Base-by-base conservation (phyloP, 2,329 filamentous ascomycete genomes). In the Fusarium nodosum region DNA sequence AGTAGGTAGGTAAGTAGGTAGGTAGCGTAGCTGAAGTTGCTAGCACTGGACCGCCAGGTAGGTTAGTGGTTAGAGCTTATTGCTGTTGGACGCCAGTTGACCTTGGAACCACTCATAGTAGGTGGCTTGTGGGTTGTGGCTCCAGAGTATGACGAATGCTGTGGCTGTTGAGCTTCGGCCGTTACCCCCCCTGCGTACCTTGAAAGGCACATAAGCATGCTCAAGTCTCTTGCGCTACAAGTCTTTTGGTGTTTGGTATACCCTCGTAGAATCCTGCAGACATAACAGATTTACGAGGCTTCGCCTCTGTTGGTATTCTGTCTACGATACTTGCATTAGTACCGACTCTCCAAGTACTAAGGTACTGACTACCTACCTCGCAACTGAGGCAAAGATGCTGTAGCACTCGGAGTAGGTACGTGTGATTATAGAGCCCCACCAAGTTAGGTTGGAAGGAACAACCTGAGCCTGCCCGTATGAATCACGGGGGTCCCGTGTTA, bases 81-180 rank as follows among this genome's bases (percentile, higher is more conserved):
- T 53, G 60, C 57, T 67, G 53, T 63, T 67, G 64, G 65, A 51
- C 59, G 56, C 44, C 48, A 51, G 61, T 55, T 65, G 66, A 50
- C 54, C 56, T 56, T 61, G 50, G 69, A 56, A 51, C 34, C 47
- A 39, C 22, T 57, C 38, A 48, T 42, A 52, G 24, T 24, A 24
- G 26, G 58, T 62, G 61, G 67, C 61, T 66, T 31, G 18, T 57
- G 39, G 24, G 24, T 16, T 44, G 51, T 58, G 64, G 57, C 58
- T 50, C 15, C 46, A 18, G 7, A 28, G 31, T 38, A 69, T 69
- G 66, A 69, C 66, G 66, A 69, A 20, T 38, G 28, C n/a, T 54
- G 66, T 69, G 66, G 66, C 66, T 63, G 44, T 24, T 44, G 11
- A n/a, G 7, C 59, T 47, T 61, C 31, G 31, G 22, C 46, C 47